Base-by-base conservation (phyloP, 2,329 filamentous ascomycete species). In the Ilyonectria mors-panacis region DNA sequence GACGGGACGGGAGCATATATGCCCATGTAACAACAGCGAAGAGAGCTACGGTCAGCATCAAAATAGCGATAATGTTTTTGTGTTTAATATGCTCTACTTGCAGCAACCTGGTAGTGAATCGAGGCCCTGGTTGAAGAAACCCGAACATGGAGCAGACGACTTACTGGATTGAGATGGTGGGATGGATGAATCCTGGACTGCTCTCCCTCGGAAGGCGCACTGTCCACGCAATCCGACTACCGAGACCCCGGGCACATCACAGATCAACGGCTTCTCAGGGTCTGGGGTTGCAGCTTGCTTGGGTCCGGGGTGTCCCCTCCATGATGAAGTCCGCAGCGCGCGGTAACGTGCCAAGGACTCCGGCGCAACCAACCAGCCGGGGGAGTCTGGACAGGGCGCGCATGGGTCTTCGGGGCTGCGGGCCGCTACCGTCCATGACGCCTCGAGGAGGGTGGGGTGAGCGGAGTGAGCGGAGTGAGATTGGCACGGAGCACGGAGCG, bases 381-480 rank as follows among this genome's bases (percentile, higher is more conserved):
- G 47, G 47, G 10, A n/a, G 56, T 15, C 19, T n/a, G 26, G 15
- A 50, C 23, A n/a, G 42, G 45, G 30, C 39, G 28, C 28, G 30
- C 21, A 50, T 28, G 70, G 68, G 60, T 70, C 26, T 42, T 66
- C 68, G 65, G 60, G 37, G 53, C 48, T 53, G 59, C 73, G 73
- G 73, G 61, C 70, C 73, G 73, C 37, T 50, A 30, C 61, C 56
- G 58, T 66, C 26, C 3, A 15, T 30, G 47, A 50, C 3, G 23
- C 12, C 19, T 15, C 6, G 51, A 59, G 42, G 30, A 53, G 48
- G 48, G 28, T 53, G 47, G 26, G 26, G 47, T 35, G 30, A 33
- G 50, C 39, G 15, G 68, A 69, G 66, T 63, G 72, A 75, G 58
- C 39, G 15, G 68, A 69, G 66, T 63, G 72, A 75, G 59, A 75